Evolutionary conservation across 495 filamentous ascomycete genomes (phyloP), one percentile per base, ranked within the genome.

Genomic region (Daldinia loculata): DNA sequence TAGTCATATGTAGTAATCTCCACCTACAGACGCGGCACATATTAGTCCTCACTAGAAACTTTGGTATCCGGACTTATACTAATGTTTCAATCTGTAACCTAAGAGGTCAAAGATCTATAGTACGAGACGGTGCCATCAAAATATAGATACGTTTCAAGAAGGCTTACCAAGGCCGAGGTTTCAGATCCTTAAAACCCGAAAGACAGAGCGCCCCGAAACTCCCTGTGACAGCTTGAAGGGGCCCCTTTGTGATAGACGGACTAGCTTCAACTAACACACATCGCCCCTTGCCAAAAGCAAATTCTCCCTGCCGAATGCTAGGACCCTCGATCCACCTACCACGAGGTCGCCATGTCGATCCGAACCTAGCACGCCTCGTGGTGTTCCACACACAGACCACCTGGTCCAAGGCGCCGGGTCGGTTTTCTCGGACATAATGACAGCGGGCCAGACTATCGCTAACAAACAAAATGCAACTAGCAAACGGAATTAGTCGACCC

Each of bases 141-240:
- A 22, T 19, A 19, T 51, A 22, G 15, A 15, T 36, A 4, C 9
- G 1, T 50, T 36, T 45, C 51, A 22, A 57, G 29, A 22, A 57
- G 29, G 29, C 29, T 8, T 32, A 32, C 29, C 6, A 32, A 32
- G 52, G 30, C 41, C 30, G 24, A 63, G 8, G 52, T 24, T 26
- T 61, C 68, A 56, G 68, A 9, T 58, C 41, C 5, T 50, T n/a
- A n/a, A 57, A 66, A 52, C 6, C 62, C 68, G 68, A 26, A 58
- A 66, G 62, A 70, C 57, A 65, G 17, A 51, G 34, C 57, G 48
- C 38, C 56, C 56, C 56, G 24, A 57, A 22, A 30, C 56, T 43
- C 59, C 26, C 55, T 27, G 41, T 52, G 41, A 60, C 48, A 27
- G 36, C 45, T 51, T 26, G 32, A 27, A 52, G 15, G 24, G 11